Conservation (phyloP, 2,329 filamentous ascomycete genomes). For the Microcyclospora tardicrescens region DNA sequence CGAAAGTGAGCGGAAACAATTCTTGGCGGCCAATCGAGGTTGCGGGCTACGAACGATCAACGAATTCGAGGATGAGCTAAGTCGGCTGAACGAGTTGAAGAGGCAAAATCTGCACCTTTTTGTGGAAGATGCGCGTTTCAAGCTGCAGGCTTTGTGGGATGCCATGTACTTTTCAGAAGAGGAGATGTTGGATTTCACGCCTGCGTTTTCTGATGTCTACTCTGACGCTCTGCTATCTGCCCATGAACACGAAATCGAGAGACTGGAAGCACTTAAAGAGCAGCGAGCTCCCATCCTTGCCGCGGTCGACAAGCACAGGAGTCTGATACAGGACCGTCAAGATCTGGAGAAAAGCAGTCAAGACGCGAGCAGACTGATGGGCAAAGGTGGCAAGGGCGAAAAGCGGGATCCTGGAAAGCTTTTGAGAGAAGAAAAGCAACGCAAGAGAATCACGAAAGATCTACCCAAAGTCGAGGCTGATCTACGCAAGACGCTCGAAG, state of each 20-base stretch:
- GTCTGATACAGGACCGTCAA: constrained; percentile 71
- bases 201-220: constrained; percentile 83
- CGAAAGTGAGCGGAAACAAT: constrained; percentile 68
- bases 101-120: constrained; percentile 90
- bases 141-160: constrained; percentile 92
- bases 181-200: constrained; percentile 96
- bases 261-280: constrained; percentile 69
- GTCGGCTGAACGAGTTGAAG: constrained; percentile 80
- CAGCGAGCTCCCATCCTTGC: constrained; percentile 75
- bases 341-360: constrained; percentile 83
- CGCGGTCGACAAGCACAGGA: constrained; percentile 71
- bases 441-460: constrained; percentile 92
- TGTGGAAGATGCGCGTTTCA: constrained; percentile 82
- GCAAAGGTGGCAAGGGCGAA: constrained; percentile 83
- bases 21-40: constrained; percentile 76
- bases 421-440: constrained; percentile 93
- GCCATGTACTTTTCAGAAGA: constrained; percentile 88
- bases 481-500: constrained; percentile 66
- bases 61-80: constrained; percentile 85
- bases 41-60: constrained; percentile 87
- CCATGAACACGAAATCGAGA: constrained; percentile 79
- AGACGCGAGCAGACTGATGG: constrained; percentile 86
- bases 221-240: constrained; percentile 90
- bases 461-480: constrained; percentile 81
- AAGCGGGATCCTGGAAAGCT: constrained; percentile 88